Base-by-base conservation (phyloP, 805 yeast species). In the Phaffomyces antillensis region DNA sequence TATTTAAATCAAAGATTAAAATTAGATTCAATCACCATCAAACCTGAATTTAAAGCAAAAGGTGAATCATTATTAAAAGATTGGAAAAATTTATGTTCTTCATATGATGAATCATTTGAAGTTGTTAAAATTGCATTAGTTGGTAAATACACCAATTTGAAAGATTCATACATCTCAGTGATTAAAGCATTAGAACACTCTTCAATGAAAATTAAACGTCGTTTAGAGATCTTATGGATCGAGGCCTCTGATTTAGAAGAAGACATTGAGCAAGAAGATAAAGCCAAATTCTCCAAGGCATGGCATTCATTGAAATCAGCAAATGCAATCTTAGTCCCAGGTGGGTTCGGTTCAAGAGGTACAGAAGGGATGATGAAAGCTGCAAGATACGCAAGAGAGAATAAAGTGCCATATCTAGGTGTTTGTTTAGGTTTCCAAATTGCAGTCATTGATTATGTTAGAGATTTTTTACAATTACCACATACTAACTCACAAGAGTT, bases 341-440 rank as follows among this genome's bases (percentile, higher is more conserved):
- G 99, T 62, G 99, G 99, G 2, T 93, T 93, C 61, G 99, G 99
- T 48, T 68, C 79, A 41, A 83, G 99, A 67, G 99, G 99, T 68
- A 87, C 88, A 48, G 98, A 93, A 70, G 99, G 99, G 58, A 93
- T 93, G 99, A 75, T 93, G 63, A 71, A 86, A 34, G 99, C 98
- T 48, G 95, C 97, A 44, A 84, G 86, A 66, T 93, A 95, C 84
- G 99, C 99, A n/a, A 83, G 99, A 71, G 96, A 85, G 66, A 88
- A 88, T 71, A 77, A 83, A 60, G 77, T 88, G 47, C 99, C 99
- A 41, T 93, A 83, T 68, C 75, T 93, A 60, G 99, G 99, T 65
- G 95, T 93, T 51, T 93, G 99, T 70, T 77, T 93, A 46, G 99
- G 99, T 50, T 79, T 93, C 71, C 99, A 93, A 72, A 79, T 93